Conservation (phyloP, 23 red algal species). For the Agarophyton chilense region DNA sequence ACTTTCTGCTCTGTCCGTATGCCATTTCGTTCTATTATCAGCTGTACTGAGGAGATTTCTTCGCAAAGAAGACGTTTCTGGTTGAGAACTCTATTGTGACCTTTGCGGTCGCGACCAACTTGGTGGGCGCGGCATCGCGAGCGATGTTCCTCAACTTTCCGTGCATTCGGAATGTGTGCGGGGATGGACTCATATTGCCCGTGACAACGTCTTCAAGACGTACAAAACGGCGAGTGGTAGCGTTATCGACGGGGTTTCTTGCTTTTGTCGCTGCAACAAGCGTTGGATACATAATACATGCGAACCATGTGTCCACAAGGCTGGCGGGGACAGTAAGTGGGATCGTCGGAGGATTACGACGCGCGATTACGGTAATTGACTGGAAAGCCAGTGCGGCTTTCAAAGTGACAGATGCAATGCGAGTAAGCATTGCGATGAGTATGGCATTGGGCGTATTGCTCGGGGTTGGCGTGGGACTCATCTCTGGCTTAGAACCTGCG, state of each 20-base stretch:
- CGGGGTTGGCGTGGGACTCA: conserved; percentile 43
- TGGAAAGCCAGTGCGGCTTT: conserved; percentile 43
- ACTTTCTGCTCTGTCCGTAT: background rate
- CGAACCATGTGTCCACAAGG: conserved; percentile 1
- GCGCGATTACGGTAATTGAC: conserved; percentile 22
- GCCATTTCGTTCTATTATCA: background rate
- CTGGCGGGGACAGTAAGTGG: background rate
- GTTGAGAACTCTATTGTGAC: background rate
- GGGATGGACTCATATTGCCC: background rate
- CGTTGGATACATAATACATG: background rate
- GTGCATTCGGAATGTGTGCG: background rate
- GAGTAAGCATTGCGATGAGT: conserved; percentile 47
- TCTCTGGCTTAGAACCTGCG: conserved; percentile 52
- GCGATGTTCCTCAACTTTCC: conserved; percentile 36
- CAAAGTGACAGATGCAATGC: conserved; percentile 53
- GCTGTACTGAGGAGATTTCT: background rate
- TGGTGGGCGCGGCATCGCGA: background rate
- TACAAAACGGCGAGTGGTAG: background rate
- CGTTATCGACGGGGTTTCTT: conserved; percentile 2
- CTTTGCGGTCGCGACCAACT: conserved; percentile 30
- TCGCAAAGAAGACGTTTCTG: background rate
- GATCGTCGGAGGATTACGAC: background rate
- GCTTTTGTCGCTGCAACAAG: conserved; percentile 7
- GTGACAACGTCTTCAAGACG: conserved; percentile 4
- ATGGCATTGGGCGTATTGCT: conserved; percentile 53